Conservation (phyloP, 2,329 filamentous ascomycete species). For the Alternaria alternata region DNA sequence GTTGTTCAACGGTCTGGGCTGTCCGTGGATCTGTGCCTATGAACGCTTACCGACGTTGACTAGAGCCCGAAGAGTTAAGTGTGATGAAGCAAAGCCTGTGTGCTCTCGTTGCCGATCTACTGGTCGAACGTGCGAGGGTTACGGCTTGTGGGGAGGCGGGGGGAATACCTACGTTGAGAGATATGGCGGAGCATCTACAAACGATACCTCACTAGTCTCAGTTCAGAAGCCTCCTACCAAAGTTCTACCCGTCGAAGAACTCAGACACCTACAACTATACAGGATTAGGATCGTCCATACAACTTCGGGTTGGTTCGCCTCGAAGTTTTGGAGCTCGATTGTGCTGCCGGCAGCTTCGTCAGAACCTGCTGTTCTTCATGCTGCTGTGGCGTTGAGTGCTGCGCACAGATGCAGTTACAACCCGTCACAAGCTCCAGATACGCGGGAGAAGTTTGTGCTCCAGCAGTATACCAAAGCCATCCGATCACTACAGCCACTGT, state of each 20-base stretch:
- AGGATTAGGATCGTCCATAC: constrained; percentile 4
- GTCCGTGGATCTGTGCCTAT: not conserved
- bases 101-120: constrained; percentile 49
- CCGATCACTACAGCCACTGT: constrained; percentile 39
- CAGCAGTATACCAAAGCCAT: constrained; percentile 55
- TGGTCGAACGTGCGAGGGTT: constrained; percentile 53
- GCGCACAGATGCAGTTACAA: constrained; percentile 34
- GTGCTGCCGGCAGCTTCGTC: constrained; percentile 51
- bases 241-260: not conserved
- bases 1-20: not conserved
- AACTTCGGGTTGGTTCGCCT: constrained; percentile 14
- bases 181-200: constrained; percentile 4
- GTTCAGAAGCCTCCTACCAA: constrained; percentile 3
- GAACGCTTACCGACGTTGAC: not conserved
- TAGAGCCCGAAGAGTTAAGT: constrained; percentile 42
- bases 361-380: constrained; percentile 55
- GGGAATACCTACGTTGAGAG: constrained; percentile 28
- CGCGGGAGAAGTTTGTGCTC: constrained; percentile 45
- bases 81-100: constrained; percentile 51
- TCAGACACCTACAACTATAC: constrained; percentile 12
- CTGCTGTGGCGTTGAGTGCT: constrained; percentile 53
- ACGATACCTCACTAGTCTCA: not conserved
- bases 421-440: constrained; percentile 15
- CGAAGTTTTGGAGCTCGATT: constrained; percentile 51
- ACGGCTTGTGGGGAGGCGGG: constrained; percentile 55